Evolutionary conservation across 2,329 filamentous ascomycete genomes (phyloP).

Genomic region (Alternaria ethzedia): DNA sequence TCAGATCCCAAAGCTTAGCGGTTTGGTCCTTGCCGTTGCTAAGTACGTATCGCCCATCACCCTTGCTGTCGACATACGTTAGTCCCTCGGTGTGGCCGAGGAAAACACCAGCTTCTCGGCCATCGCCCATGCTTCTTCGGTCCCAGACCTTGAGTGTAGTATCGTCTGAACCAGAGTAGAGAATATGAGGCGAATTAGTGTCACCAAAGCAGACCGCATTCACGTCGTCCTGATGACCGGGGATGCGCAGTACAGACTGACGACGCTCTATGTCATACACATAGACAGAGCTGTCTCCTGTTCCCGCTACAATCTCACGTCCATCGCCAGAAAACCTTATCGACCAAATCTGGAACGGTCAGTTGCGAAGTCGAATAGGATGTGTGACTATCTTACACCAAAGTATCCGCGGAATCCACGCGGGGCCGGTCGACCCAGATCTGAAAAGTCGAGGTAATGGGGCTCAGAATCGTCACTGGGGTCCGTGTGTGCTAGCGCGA

Average conservation of each 20-base stretch:
- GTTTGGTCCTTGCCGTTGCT: constrained; percentile 96
- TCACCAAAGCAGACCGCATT: constrained; percentile 98
- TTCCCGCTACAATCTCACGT: constrained; percentile 87
- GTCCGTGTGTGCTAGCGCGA: constrained; percentile 87
- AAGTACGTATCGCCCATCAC: constrained; percentile 86
- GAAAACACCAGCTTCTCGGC: constrained; percentile 69
- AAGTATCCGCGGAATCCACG: constrained; percentile 48
- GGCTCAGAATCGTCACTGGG: constrained; percentile 82
- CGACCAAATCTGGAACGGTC: constrained; percentile 73
- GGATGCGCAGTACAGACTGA: constrained; percentile 73
- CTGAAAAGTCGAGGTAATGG: constrained; percentile 75
- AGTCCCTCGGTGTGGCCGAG: constrained; percentile 70
- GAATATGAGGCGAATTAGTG: constrained; percentile 83
- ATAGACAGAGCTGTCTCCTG: constrained; percentile 77
- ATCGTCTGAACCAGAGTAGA: constrained; percentile 96
- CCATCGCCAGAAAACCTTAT: constrained; percentile 93
- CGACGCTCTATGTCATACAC: constrained; percentile 91
- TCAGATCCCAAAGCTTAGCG: constrained; percentile 95
- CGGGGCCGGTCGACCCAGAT: constrained; percentile 50
- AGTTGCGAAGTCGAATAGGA: background rate
- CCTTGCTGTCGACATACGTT: constrained; percentile 79
- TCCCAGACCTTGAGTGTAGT: constrained; percentile 97
- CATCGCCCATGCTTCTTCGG: constrained; percentile 70
- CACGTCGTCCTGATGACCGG: constrained; percentile 85
- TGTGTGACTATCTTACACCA: constrained; percentile 23